These are phyloP conservation scores for Lobosporangium transversale DNA, from an alignment of 192 early-diverging fungal genomes.

Conservation along the genomic window DNA sequence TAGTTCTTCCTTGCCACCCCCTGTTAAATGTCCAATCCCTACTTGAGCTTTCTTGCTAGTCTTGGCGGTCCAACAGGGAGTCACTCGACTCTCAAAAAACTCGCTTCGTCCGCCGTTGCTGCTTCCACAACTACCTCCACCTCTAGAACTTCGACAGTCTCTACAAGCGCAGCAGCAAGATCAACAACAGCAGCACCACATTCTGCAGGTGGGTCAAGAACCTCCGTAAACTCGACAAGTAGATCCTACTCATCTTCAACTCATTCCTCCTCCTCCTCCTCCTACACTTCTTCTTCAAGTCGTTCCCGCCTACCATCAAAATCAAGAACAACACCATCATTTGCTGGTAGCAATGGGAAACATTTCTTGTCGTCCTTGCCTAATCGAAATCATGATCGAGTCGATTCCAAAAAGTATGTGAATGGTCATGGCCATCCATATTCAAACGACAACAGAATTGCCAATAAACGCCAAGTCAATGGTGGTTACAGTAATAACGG, in stretches of 20 bases:
- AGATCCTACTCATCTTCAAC: neutral
- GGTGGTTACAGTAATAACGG: neutral
- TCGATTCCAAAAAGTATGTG: conserved; percentile 24
- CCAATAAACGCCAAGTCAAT: neutral
- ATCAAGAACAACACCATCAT: no score
- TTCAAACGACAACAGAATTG: conserved; percentile 9
- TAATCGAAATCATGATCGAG: conserved; percentile 22
- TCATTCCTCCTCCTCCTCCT: neutral
- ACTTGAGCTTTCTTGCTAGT: conserved; percentile 41
- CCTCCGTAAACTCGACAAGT: neutral
- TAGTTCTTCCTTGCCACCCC: neutral
- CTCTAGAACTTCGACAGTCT: neutral
- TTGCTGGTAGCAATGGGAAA: neutral
- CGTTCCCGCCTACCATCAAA: neutral
- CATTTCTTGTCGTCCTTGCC: neutral
- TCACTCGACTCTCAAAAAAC: conserved; percentile 52
- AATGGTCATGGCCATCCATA: conserved; percentile 27
- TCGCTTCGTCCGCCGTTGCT: conserved; percentile 23
- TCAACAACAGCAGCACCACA: conserved; percentile 3
- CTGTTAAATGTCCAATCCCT: conserved; percentile 53
- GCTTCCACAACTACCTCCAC: conserved; percentile 5
- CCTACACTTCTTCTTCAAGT: neutral
- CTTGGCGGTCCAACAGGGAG: conserved; percentile 45
- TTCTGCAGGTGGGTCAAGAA: no score
- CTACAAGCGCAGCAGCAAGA: conserved; percentile 4